Evolutionary conservation across 2,329 filamentous ascomycete genomes (phyloP), one percentile per base, ranked within the genome.

Genomic region (Ceratocystiopsis sp.): DNA sequence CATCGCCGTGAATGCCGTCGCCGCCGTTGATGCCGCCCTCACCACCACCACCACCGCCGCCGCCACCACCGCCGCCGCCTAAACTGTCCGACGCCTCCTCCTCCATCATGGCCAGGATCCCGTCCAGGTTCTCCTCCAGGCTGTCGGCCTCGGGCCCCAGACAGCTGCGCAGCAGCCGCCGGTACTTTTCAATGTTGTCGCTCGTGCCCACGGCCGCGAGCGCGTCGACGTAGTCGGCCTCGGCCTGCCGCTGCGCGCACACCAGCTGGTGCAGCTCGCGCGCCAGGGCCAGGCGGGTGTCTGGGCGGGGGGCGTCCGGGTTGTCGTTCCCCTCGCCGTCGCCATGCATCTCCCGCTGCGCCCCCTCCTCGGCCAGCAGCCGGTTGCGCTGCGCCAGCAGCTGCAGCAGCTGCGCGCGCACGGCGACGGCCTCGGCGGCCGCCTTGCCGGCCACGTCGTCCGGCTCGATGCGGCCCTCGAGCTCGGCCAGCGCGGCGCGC

Each of bases 131-230:
- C 38, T 67, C 65, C 56, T 85, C 80, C 34, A 85, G 68, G 49
- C 74, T 78, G 50, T 82, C 77, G 41, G 82, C 78, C 50, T 73
- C 68, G 15, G 77, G 68, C 21, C 78, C 78, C 25, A 86, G 63
- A 46, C 81, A 84, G 46, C 72, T 71, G 46, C 73, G 73, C 32
- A 85, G 72, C 29, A 86, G 66, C 44, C 71, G 71, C 48, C 80
- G 70, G 58, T 87, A 89, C 56, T 78, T 75, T 51, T 78, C 78
- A 50, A 82, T 81, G 55, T 78, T 77, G 57, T 84, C 79, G 34
- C 78, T 76, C 35, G 79, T 75, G 37, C 81, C 81, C 12, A 81
- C 77, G 48, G 77, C 69, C 38, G 73, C 73, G 38, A 84, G 64
- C 13, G 78, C 78, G 41, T 75, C 69, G 36, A 83, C 74, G 48